phyloP scores from a whole-genome alignment of 2,329 filamentous ascomycete genomes.

The Hysterium pulicare region DNA sequence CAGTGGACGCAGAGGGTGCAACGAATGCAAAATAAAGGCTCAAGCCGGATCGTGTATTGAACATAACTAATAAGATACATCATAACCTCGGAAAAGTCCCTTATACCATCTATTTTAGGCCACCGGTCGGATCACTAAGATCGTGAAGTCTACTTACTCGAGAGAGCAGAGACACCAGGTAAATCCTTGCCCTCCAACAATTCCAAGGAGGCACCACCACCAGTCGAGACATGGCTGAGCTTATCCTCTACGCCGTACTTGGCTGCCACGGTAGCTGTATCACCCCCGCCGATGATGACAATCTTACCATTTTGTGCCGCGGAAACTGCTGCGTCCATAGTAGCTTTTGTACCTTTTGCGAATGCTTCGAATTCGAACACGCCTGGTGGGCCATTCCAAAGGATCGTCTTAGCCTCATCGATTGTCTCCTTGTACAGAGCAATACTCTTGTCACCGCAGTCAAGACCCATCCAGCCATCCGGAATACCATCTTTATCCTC shows the following conservation, averaged over 20 bases:
- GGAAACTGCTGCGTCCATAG: slow-evolving; percentile 80
- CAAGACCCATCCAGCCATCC: slow-evolving; percentile 96
- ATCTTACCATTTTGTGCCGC: slow-evolving; percentile 83
- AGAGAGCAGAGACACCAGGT: slow-evolving; percentile 88
- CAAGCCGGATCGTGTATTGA: not conserved
- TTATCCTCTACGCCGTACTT: slow-evolving; percentile 97
- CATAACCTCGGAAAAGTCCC: slow-evolving; percentile 33
- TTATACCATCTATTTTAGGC: slow-evolving; percentile 29
- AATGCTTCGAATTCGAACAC: slow-evolving; percentile 98
- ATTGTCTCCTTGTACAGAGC: slow-evolving; percentile 88
- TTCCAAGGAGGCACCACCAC: slow-evolving; percentile 92
- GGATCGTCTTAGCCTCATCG: slow-evolving; percentile 84
- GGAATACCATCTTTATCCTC: slow-evolving; percentile 87
- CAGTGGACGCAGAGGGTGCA: no score
- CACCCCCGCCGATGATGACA: slow-evolving; percentile 97
- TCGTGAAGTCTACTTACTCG: slow-evolving; percentile 57
- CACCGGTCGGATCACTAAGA: slow-evolving; percentile 12
- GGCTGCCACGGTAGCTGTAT: slow-evolving; percentile 95
- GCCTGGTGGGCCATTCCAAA: slow-evolving; percentile 97
- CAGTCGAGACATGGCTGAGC: slow-evolving; percentile 96
- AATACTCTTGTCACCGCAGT: slow-evolving; percentile 86
- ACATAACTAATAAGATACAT: slow-evolving; percentile 7
- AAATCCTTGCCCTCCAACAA: slow-evolving; percentile 97
- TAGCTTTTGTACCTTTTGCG: slow-evolving; percentile 85
- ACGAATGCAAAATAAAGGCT: not conserved